Percentiles rank a stretch among this genome's conserved stretches.
phyloP scores from a whole-genome alignment of 108 stramenopile species.

The Pseudonitzschia pungens region DNA sequence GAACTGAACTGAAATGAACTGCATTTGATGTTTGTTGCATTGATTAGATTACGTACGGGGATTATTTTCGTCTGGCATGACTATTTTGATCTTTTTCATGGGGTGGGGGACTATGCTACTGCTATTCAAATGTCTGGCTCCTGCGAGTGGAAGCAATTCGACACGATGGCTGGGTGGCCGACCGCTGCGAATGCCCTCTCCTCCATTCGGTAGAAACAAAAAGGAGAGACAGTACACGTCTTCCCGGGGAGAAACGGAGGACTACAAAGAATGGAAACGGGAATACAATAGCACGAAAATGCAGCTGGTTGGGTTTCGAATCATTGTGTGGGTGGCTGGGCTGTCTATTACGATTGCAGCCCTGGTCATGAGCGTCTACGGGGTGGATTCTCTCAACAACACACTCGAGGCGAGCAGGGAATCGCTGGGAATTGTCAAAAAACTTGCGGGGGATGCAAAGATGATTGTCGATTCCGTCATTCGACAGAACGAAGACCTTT shows the following conservation, averaged over 20 bases:
- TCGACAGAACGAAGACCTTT: conserved; percentile 11
- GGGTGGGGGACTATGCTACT: conserved; percentile 16
- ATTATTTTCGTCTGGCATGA: conserved; percentile 15
- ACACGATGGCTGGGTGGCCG: conserved; percentile 15
- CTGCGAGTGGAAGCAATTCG: conserved; percentile 7
- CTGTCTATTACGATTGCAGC: conserved; percentile 13
- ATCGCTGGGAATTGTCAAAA: conserved; percentile 5
- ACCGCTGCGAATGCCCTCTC: conserved; percentile 7
- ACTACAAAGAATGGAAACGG: conserved; percentile 8
- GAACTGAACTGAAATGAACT: no score
- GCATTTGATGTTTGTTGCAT: no score
- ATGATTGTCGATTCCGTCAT: conserved; percentile 20
- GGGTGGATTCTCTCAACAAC: conserved; percentile 23
- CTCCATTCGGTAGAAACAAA: neutral
- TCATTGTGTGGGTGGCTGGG: conserved; percentile 18
- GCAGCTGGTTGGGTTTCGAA: neutral
- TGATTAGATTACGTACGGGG: conserved; percentile 21
- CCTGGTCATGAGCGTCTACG: conserved; percentile 18
- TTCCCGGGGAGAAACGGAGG: neutral
- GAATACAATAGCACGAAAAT: neutral
- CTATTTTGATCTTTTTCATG: conserved; percentile 19
- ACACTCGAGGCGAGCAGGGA: conserved; percentile 12
- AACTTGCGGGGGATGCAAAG: conserved; percentile 10
- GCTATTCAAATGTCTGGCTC: conserved; percentile 22
- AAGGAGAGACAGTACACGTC: neutral